Conservation (phyloP, 768 basidiomycete species). For the Macrolepiota fuliginosa region DNA sequence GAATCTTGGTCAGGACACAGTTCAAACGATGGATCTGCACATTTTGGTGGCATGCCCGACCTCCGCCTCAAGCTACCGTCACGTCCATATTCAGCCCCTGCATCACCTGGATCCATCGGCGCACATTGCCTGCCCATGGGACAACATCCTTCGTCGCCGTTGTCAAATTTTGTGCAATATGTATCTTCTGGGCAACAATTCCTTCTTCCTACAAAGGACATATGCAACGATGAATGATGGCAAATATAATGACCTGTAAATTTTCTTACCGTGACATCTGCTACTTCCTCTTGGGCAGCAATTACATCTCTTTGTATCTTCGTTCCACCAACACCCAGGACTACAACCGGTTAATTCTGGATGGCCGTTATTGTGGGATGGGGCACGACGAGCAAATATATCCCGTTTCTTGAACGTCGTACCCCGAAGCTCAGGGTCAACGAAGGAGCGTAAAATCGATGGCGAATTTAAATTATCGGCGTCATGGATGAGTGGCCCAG, state of each 20-base stretch:
- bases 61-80: not conserved
- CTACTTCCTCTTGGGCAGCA: not conserved
- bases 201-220: not conserved
- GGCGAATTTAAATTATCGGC: too few species aligned
- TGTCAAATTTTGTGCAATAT: not conserved
- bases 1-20: not conserved
- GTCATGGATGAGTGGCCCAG: not conserved
- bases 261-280: not conserved
- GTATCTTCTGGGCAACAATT: not conserved
- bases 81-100: not conserved
- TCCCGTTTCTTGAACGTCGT: not conserved
- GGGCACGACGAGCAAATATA: not conserved
- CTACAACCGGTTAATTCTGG: not conserved
- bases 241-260: not conserved
- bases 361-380: not conserved
- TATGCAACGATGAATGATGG: not conserved
- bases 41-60: not conserved
- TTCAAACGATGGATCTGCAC: not conserved
- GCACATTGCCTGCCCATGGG: not conserved
- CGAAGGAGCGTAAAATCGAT: not conserved
- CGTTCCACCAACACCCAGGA: not conserved
- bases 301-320: not conserved
- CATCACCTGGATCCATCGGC: not conserved
- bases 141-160: not conserved
- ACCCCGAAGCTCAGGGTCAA: not conserved